Conservation (phyloP, 164 flowering plant genomes). For the Dillenia suffruticosa region DNA sequence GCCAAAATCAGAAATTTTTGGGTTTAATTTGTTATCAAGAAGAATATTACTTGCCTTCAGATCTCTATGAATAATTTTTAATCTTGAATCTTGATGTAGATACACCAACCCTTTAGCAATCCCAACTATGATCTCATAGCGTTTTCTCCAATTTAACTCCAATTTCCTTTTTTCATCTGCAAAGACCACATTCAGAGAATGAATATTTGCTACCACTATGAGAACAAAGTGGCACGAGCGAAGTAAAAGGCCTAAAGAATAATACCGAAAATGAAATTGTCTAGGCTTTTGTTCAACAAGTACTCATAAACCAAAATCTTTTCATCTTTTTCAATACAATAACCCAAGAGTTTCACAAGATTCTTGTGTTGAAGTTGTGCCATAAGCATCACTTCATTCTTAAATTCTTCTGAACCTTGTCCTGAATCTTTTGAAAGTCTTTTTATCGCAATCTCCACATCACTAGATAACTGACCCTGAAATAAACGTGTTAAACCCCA, state of each 20-base stretch:
- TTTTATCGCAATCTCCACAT: not conserved
- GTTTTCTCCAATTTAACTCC: not conserved
- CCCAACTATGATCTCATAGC: not conserved
- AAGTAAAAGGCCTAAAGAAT: not conserved
- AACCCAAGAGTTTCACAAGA: slow-evolving; percentile 5
- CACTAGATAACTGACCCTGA: not conserved
- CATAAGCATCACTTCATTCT: no score
- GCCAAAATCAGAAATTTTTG: slow-evolving; percentile 2
- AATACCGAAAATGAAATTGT: slow-evolving; percentile 3
- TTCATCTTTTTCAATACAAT: slow-evolving; percentile 3
- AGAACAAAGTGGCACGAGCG: not conserved
- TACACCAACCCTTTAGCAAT: not conserved
- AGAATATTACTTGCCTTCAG: not conserved
- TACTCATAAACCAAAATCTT: slow-evolving; percentile 9
- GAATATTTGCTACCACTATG: not conserved
- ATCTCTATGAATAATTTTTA: not conserved
- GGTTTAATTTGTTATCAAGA: not conserved
- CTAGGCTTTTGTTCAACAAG: slow-evolving; percentile 5
- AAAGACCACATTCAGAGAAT: not conserved
- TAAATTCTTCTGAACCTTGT: not conserved
- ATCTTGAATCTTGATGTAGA: slow-evolving; percentile 3
- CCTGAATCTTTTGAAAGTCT: not conserved
- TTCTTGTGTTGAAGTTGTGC: slow-evolving; percentile 7
- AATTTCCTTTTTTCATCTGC: not conserved
- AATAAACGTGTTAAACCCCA: not conserved